Evolutionary conservation across 371 early-diverging fungal species (phyloP).

Genomic region (Thermomucor indicae-seudaticae): DNA sequence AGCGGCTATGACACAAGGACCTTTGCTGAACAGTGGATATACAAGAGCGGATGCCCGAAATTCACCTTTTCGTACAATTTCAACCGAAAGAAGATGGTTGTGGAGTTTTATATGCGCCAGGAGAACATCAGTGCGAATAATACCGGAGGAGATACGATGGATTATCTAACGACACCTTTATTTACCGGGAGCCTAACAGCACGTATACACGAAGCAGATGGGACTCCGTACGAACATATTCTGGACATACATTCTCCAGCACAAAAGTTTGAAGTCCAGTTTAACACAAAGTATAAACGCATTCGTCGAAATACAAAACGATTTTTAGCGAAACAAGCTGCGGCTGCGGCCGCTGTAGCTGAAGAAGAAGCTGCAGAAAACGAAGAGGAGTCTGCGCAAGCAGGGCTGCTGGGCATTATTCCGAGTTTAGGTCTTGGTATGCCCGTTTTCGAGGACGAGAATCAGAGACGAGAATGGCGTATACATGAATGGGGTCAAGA

Average conservation of each 20-base stretch:
- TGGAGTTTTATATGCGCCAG: conserved; percentile 86
- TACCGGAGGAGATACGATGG: background rate
- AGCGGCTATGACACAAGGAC: conserved; percentile 72
- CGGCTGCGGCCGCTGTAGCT: conserved; percentile 74
- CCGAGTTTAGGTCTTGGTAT: conserved; percentile 61
- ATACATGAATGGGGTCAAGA: conserved; percentile 82
- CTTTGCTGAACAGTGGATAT: conserved; percentile 95
- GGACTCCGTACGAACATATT: conserved; percentile 91
- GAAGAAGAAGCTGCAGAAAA: conserved; percentile 59
- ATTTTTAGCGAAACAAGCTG: conserved; percentile 74
- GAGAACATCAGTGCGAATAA: conserved; percentile 74
- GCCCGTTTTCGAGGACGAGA: conserved; percentile 69
- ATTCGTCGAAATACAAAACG: conserved; percentile 82
- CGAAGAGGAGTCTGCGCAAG: conserved; percentile 54
- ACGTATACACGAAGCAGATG: conserved; percentile 91
- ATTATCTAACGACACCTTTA: conserved; percentile 35
- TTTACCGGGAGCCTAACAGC: conserved; percentile 84
- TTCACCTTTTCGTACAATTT: conserved; percentile 77
- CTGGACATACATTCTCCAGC: conserved; percentile 73
- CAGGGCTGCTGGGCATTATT: conserved; percentile 36
- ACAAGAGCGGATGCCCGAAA: conserved; percentile 82
- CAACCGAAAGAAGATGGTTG: conserved; percentile 91
- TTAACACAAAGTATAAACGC: conserved; percentile 96
- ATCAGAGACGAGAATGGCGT: conserved; percentile 70
- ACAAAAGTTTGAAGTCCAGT: conserved; percentile 85